Evolutionary conservation across 768 basidiomycete species (phyloP).

Genomic region (Lactarius hatsudake): DNA sequence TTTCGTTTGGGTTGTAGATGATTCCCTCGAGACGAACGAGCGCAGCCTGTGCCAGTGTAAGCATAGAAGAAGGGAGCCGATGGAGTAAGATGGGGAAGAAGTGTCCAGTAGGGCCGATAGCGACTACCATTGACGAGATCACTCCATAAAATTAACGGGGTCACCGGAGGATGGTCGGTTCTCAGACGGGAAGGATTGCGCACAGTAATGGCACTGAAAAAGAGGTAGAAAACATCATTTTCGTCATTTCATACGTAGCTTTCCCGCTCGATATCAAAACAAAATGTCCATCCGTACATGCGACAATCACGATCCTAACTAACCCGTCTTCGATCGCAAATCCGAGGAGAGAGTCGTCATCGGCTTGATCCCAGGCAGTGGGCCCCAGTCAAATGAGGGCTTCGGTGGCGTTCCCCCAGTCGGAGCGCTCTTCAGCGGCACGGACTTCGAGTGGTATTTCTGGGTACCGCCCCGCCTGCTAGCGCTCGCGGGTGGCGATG

Average conservation of each 20-base stretch:
- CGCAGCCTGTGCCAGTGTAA: slow-evolving; percentile 67
- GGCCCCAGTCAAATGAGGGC: slow-evolving; percentile 58
- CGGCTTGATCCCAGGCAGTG: slow-evolving; percentile 41
- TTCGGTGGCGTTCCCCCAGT: slow-evolving; percentile 17
- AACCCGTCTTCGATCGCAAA: slow-evolving; percentile 21
- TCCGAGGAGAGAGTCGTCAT: slow-evolving; percentile 24
- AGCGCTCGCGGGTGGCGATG: slow-evolving; percentile 16
- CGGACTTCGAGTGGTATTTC: slow-evolving; percentile 40
- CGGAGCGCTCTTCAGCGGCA: slow-evolving; percentile 33
- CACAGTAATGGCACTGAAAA: neutral
- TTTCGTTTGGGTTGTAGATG: slow-evolving; percentile 54
- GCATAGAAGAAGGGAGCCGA: slow-evolving; percentile 27
- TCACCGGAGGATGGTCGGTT: slow-evolving; percentile 26
- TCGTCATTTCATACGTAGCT: neutral
- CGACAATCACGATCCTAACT: neutral
- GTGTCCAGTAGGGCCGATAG: too few relatives aligned
- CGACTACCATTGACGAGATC: too few relatives aligned
- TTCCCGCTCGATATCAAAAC: neutral
- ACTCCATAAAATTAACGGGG: slow-evolving; percentile 21
- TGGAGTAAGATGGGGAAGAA: neutral
- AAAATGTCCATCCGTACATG: neutral
- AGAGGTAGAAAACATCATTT: slow-evolving; percentile 12
- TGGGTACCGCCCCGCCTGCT: slow-evolving; percentile 10
- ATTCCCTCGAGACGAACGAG: slow-evolving; percentile 81
- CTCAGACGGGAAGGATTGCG: slow-evolving; percentile 26